Percentiles rank a stretch among this genome's conserved stretches.
Conservation (phyloP, 2,329 filamentous ascomycete species). For the Septoria petroselini region DNA sequence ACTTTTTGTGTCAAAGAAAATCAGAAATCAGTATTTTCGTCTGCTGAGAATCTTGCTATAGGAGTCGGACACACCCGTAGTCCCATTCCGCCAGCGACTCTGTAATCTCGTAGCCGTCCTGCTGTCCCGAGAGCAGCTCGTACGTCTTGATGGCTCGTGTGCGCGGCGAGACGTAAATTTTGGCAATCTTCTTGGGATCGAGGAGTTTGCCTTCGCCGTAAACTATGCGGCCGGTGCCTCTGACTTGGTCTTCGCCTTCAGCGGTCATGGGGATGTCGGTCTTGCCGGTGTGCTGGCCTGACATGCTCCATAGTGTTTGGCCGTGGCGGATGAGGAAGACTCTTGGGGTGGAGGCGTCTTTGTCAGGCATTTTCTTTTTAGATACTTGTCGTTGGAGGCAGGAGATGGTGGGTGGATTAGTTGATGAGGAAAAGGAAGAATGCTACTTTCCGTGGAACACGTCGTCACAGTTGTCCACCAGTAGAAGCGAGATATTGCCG, state of each 20-base stretch:
- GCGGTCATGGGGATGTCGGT: conserved; percentile 83
- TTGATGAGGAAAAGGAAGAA: background rate
- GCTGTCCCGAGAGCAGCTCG: conserved; percentile 43
- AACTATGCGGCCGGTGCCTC: conserved; percentile 44
- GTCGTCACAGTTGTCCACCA: background rate
- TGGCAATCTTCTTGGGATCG: conserved; percentile 49
- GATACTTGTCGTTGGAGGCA: no score
- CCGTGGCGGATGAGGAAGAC: conserved; percentile 85
- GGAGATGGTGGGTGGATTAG: background rate
- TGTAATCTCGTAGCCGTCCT: conserved; percentile 49
- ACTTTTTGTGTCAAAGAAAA: no score
- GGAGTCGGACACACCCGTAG: conserved; percentile 65
- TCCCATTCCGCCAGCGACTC: conserved; percentile 80
- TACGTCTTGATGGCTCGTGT: conserved; percentile 51
- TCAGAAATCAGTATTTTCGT: background rate
- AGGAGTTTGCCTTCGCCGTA: conserved; percentile 53
- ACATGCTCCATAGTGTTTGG: conserved; percentile 92
- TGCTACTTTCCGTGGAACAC: conserved; percentile 6
- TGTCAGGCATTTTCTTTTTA: conserved; percentile 36
- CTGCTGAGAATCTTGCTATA: no score
- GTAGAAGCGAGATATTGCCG: conserved; percentile 4
- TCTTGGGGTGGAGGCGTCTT: conserved; percentile 56
- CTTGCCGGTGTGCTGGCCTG: conserved; percentile 72
- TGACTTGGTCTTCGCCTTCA: conserved; percentile 67
- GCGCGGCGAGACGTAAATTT: conserved; percentile 52